Percentiles rank a stretch among this genome's conserved stretches.
Evolutionary conservation across 2,329 filamentous ascomycete species (phyloP).

Genomic region (Colletotrichum eremochloae): DNA sequence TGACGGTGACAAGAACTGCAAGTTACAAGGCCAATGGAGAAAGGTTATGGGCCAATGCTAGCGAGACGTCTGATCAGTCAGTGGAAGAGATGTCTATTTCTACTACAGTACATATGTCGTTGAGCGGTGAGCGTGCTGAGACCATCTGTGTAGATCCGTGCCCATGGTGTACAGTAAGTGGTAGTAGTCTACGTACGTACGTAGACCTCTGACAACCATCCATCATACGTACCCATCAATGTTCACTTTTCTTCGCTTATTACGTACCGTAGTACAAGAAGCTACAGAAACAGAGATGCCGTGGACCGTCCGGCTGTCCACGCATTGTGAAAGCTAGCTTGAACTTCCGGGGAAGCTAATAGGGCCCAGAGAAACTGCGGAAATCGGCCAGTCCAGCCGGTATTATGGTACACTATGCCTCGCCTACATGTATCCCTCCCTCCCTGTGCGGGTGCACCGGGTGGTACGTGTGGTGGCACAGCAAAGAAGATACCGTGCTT

Average conservation of each 20-base stretch:
- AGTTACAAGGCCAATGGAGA: neutral
- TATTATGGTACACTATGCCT: neutral
- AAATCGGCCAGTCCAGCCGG: neutral
- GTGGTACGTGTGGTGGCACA: constrained; percentile 37
- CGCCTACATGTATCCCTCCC: no score
- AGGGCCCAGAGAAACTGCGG: neutral
- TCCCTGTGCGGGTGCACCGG: constrained; percentile 9
- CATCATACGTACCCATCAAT: neutral
- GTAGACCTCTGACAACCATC: neutral
- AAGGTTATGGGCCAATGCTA: neutral
- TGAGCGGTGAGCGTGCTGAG: neutral
- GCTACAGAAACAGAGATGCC: neutral
- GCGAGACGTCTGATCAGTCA: neutral
- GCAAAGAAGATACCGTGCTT: constrained; percentile 4
- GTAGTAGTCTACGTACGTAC: no score
- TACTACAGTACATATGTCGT: neutral
- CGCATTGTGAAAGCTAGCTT: neutral
- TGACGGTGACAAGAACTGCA: neutral
- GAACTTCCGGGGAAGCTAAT: neutral
- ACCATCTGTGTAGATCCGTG: neutral
- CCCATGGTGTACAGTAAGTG: no score
- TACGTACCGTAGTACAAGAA: neutral
- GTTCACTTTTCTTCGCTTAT: no score
- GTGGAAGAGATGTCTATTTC: neutral
- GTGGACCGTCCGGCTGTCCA: neutral